These are phyloP conservation scores for Volvariella volvacea DNA, from an alignment of 1,284 basidiomycete species.

Conservation along the genomic window DNA sequence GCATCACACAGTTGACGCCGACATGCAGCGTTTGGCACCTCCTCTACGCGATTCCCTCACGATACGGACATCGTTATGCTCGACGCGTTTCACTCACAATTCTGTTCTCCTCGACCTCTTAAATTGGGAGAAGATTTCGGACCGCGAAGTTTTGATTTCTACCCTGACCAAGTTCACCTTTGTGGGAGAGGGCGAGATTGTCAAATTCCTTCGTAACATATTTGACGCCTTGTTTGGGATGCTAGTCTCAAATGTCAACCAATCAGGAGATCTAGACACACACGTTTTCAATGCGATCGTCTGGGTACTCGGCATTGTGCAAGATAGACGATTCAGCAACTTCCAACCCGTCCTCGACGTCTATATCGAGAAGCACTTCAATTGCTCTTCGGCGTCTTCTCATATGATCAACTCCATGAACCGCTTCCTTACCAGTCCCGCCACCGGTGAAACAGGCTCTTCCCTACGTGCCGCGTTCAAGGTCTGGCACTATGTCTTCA, in stretches of 20 bases:
- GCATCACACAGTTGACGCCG: constrained; percentile 50
- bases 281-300: constrained; percentile 89
- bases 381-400: constrained; percentile 68
- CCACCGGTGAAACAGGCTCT: constrained; percentile 68
- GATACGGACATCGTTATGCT: constrained; percentile 87
- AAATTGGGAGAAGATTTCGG: constrained; percentile 72
- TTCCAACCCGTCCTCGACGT: constrained; percentile 91
- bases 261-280: constrained; percentile 75
- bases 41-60: constrained; percentile 75
- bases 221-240: constrained; percentile 94
- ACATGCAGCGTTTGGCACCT: constrained; percentile 59
- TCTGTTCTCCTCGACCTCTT: constrained; percentile 78
- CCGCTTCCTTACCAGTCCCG: constrained; percentile 71
- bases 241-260: constrained; percentile 70
- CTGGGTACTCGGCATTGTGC: constrained; percentile 83
- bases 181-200: constrained; percentile 88
- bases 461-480: constrained; percentile 85
- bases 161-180: constrained; percentile 87
- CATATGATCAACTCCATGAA: constrained; percentile 87
- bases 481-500: constrained; percentile 96
- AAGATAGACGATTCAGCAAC: constrained; percentile 93
- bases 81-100: constrained; percentile 91
- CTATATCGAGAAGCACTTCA: constrained; percentile 90
- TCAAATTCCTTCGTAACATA: constrained; percentile 90
- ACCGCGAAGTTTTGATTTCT: constrained; percentile 63